Base-by-base conservation (phyloP, 306 rosid species). In the Ochetophila trinervis region DNA sequence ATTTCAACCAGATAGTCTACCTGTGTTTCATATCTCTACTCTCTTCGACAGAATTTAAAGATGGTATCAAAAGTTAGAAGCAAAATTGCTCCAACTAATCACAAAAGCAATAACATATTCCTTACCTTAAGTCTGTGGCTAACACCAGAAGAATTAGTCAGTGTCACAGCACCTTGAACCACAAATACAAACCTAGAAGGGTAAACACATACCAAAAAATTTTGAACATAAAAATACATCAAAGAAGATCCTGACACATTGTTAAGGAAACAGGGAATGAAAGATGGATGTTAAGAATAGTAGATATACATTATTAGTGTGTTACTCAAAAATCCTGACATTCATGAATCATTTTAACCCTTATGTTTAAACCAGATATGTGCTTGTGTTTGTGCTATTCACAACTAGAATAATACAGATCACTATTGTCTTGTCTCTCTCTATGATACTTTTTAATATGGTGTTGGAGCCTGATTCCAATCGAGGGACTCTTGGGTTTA, bases 171-270 rank as follows among this genome's bases (percentile, higher is more conserved):
- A 73, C 99, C 99, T 59, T 86, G 82, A 69, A 93, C 82, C 74
- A 93, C 96, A 86, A 93, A 93, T 78, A 93, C 63, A 57, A 93
- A 86, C 77, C 99, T 93, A 73, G 67, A 16, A 40, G 59, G 66
- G 75, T 9, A 63, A 72, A 74, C 66, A 82, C 45, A 60, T 2
- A 78, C 65, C 23, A 47, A 75, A 74, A 48, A 34, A 37, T 71
- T 60, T 24, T 22, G 65, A 61, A 69, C 22, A 70, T 70, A 48
- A 66, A 70, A 57, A 63, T 60, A 60, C 20, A 67, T 32, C 30
- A 32, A 52, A 58, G 32, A 4, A 27, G 32, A 27, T 63, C 59
- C 51, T 56, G 53, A 63, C 71, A 11, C 47, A 30, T 5, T 60
- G 57, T 21, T 50, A 55, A 54, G 54, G 65, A 68, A 59, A 24